Conservation (phyloP, 495 filamentous ascomycete species). For the Aspergillus funiculosus region DNA sequence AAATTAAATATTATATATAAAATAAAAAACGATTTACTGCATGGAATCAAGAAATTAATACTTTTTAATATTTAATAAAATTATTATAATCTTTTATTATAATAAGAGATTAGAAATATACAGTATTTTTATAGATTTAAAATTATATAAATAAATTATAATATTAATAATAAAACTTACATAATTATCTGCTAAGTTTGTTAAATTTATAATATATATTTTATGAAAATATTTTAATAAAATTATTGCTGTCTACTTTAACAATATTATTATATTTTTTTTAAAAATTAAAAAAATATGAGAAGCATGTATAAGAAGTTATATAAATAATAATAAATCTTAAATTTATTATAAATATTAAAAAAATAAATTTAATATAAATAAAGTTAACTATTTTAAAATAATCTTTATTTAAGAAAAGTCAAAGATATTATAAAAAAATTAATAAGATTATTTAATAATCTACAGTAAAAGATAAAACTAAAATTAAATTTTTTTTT, state of each 20-base stretch:
- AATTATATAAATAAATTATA: constrained; percentile 7
- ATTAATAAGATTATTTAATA: too few species aligned
- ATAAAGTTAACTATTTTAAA: not conserved
- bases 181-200: not conserved
- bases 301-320: constrained; percentile 6
- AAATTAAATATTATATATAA: constrained; percentile 11
- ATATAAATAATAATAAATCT: constrained; percentile 10
- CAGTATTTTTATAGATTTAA: constrained; percentile 1
- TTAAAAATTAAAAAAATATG: constrained; percentile 10
- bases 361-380: constrained; percentile 7
- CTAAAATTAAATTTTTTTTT: too few species aligned
- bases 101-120: constrained; percentile 7
- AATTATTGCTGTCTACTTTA: constrained; percentile 14
- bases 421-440: not conserved
- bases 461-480: too few species aligned
- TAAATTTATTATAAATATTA: constrained; percentile 5
- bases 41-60: not conserved
- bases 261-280: constrained; percentile 6
- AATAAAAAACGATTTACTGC: constrained; percentile 6
- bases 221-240: constrained; percentile 9
- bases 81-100: constrained; percentile 7
- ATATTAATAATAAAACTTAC: constrained; percentile 2
- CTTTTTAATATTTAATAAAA: constrained; percentile 13
- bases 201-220: constrained; percentile 1
- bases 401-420: constrained; percentile 3